These are phyloP conservation scores for Glycine tomentella DNA, from an alignment of 306 rosid species.

Conservation along the genomic window DNA sequence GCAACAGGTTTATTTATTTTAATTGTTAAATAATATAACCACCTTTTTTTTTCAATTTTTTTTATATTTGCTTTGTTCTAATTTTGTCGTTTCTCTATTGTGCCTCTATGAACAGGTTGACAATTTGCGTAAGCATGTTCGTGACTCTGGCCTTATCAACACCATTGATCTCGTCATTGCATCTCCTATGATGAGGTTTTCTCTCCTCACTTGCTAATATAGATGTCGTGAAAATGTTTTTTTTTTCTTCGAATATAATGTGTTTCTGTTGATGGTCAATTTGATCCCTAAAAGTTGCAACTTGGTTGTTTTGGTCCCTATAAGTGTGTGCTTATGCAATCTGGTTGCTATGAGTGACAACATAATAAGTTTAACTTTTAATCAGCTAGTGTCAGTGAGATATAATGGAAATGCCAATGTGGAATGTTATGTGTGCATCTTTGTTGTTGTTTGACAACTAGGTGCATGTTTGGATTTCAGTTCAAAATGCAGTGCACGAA, in stretches of 20 bases:
- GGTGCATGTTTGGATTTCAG: too few species aligned
- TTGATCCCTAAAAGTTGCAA: not conserved
- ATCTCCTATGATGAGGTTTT: conserved; percentile 56
- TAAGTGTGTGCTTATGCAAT: not conserved
- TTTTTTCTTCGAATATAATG: too few species aligned
- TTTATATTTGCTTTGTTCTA: not conserved
- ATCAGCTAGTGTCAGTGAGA: not conserved
- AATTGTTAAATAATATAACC: too few species aligned
- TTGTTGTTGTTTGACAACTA: not conserved
- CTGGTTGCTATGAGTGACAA: not conserved
- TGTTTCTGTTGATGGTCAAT: not conserved
- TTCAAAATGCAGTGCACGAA: too few species aligned
- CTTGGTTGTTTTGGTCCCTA: not conserved
- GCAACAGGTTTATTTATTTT: conserved; percentile 65
- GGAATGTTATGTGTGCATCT: not conserved
- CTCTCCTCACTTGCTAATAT: not conserved
- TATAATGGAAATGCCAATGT: not conserved
- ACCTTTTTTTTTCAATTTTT: not conserved
- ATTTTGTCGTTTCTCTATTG: not conserved
- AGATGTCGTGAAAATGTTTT: too few species aligned
- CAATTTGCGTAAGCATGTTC: conserved; percentile 59
- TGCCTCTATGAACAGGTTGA: conserved; percentile 35
- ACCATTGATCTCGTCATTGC: conserved; percentile 53
- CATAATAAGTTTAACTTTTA: not conserved
- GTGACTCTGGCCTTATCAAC: conserved; percentile 45